These are phyloP conservation scores for Chloranthus sessilifolius DNA, from an alignment of 164 flowering plant genomes.

Conservation along the genomic window DNA sequence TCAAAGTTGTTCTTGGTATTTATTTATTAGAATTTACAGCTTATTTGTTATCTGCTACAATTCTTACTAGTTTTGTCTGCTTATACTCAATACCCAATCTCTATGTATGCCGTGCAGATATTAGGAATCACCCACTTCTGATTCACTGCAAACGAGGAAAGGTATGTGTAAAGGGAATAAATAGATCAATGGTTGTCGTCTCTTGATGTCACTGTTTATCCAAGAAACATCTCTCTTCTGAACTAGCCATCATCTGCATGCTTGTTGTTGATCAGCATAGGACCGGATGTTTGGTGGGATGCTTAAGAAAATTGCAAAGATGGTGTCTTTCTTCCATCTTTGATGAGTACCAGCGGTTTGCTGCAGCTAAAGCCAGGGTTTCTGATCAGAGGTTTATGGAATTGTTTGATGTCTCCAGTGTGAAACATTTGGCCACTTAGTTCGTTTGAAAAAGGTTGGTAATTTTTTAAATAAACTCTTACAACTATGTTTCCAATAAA, in stretches of 20 bases:
- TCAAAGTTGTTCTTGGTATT: slow-evolving; percentile 65
- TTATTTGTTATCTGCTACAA: too few species aligned
- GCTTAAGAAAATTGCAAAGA: slow-evolving; percentile 72
- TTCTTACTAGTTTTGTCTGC: too few species aligned
- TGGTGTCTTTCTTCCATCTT: slow-evolving; percentile 72
- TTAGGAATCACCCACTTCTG: slow-evolving; percentile 60
- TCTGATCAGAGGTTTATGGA: slow-evolving; percentile 66
- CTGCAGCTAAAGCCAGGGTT: slow-evolving; percentile 55
- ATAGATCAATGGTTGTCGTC: background rate
- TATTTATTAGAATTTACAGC: background rate
- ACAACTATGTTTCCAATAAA: too few species aligned
- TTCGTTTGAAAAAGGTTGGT: too few species aligned
- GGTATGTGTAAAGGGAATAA: slow-evolving; percentile 24
- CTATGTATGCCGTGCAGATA: slow-evolving; percentile 35
- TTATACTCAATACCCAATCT: too few species aligned
- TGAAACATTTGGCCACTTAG: too few species aligned
- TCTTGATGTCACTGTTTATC: background rate
- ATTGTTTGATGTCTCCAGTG: slow-evolving; percentile 35
- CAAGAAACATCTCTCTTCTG: too few species aligned
- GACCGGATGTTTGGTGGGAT: slow-evolving; percentile 81
- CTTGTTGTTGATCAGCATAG: slow-evolving; percentile 50
- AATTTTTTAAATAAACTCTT: too few species aligned
- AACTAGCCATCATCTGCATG: background rate
- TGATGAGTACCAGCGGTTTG: slow-evolving; percentile 74
- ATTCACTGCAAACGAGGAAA: slow-evolving; percentile 87